Evolutionary conservation across 352 stramenopile genomes (phyloP).

Genomic region (Phytopythium sindhum): DNA sequence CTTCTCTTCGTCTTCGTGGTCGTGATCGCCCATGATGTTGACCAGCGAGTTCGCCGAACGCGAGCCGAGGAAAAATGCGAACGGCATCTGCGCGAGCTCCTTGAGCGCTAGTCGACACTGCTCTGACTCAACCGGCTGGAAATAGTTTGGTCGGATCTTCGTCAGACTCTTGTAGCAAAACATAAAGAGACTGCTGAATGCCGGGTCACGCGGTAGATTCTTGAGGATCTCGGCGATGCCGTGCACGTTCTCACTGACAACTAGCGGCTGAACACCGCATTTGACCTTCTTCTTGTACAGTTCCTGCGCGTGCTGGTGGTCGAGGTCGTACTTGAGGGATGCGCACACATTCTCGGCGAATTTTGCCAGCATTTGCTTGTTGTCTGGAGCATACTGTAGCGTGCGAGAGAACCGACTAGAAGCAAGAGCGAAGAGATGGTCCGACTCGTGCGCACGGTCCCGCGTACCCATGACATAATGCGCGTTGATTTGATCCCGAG

Average conservation of each 20-base stretch:
- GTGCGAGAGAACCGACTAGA: conserved; percentile 61
- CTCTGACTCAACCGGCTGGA: conserved; percentile 44
- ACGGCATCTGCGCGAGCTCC: conserved; percentile 58
- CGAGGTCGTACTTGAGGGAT: conserved; percentile 77
- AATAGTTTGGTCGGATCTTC: conserved; percentile 52
- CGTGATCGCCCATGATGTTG: conserved; percentile 44
- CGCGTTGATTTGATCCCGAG: conserved; percentile 61
- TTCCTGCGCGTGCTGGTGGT: conserved; percentile 56
- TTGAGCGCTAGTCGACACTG: conserved; percentile 42
- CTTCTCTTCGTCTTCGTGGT: conserved; percentile 40
- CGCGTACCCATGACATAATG: conserved; percentile 71
- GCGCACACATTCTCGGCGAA: conserved; percentile 81
- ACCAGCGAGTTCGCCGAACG: conserved; percentile 43
- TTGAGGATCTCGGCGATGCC: conserved; percentile 82
- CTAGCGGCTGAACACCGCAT: conserved; percentile 54
- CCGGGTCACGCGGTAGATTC: conserved; percentile 62
- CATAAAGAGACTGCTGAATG: conserved; percentile 80
- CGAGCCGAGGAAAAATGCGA: conserved; percentile 68
- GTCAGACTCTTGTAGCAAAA: conserved; percentile 58
- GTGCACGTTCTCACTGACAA: conserved; percentile 59
- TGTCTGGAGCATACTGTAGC: conserved; percentile 56
- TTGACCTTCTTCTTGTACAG: conserved; percentile 83
- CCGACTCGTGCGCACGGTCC: conserved; percentile 59
- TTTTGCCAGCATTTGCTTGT: conserved; percentile 59
- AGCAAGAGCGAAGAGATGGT: conserved; percentile 76